Conservation (phyloP, 371 early-diverging fungal genomes). For the Dentiscutata heterogama region DNA sequence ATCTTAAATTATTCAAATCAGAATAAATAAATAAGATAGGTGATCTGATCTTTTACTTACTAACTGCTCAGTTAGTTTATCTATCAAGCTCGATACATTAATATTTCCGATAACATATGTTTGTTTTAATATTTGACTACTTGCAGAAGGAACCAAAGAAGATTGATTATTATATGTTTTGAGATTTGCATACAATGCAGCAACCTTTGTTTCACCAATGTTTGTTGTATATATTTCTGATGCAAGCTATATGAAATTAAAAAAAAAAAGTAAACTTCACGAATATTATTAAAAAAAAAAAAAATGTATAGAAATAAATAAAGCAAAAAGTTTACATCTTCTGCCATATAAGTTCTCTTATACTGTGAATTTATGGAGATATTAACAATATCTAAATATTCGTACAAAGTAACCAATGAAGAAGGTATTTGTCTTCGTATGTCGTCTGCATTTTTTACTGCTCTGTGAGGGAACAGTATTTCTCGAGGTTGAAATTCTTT, state of each 20-base stretch:
- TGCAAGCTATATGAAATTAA: constrained; percentile 27
- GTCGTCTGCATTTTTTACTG: neutral
- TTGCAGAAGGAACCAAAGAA: neutral
- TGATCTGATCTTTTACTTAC: neutral
- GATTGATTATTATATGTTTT: constrained; percentile 6
- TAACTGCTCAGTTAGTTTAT: constrained; percentile 7
- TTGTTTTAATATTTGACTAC: neutral
- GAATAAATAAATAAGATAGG: neutral
- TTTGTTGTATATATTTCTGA: constrained; percentile 24
- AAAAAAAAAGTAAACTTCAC: neutral
- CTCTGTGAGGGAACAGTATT: constrained; percentile 4
- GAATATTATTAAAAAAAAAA: neutral
- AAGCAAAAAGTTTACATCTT: neutral
- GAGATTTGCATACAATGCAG: constrained; percentile 15
- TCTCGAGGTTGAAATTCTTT: neutral
- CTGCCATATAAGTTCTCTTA: constrained; percentile 17
- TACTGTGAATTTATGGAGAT: constrained; percentile 37
- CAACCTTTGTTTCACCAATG: constrained; percentile 28
- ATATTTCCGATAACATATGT: constrained; percentile 18
- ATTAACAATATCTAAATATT: constrained; percentile 22
- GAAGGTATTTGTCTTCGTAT: neutral
- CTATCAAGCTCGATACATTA: neutral
- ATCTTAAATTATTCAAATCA: neutral
- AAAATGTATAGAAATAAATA: no score
- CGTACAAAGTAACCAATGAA: constrained; percentile 31